Percentiles rank a stretch among this genome's conserved stretches.
Evolutionary conservation across 2,329 filamentous ascomycete species (phyloP).

Genomic region (Leptographium galeiforme): DNA sequence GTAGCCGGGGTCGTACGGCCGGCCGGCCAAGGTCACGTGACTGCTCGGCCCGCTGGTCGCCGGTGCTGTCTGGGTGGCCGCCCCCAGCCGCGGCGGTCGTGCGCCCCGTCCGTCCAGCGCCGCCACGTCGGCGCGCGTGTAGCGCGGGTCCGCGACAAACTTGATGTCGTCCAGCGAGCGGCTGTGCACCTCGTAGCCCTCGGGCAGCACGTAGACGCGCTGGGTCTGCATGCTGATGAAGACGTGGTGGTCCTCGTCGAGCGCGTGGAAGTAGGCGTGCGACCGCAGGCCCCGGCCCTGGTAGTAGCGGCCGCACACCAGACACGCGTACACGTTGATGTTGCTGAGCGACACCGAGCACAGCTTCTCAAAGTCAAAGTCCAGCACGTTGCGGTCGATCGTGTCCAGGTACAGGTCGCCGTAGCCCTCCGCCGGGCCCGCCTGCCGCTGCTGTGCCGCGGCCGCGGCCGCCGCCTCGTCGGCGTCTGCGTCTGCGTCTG

Average conservation of each 20-base stretch:
- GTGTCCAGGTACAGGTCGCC: slow-evolving; percentile 95
- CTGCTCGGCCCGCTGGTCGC: no score
- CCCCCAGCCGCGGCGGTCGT: slow-evolving; percentile 35
- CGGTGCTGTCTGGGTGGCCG: not conserved
- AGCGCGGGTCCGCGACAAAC: slow-evolving; percentile 85
- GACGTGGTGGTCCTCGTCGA: slow-evolving; percentile 91
- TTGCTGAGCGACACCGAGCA: slow-evolving; percentile 94
- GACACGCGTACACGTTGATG: slow-evolving; percentile 96
- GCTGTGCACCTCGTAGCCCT: slow-evolving; percentile 92
- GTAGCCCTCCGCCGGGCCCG: slow-evolving; percentile 74
- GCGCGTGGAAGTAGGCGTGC: slow-evolving; percentile 92
- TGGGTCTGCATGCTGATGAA: slow-evolving; percentile 96
- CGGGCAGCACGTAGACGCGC: slow-evolving; percentile 81
- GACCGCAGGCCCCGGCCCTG: slow-evolving; percentile 88
- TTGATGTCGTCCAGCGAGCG: slow-evolving; percentile 96
- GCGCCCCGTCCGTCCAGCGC: slow-evolving; percentile 49
- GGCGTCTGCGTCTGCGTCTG: slow-evolving; percentile 25
- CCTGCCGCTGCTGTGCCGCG: slow-evolving; percentile 49
- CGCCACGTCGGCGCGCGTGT: slow-evolving; percentile 66
- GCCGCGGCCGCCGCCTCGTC: slow-evolving; percentile 26
- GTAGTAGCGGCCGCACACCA: slow-evolving; percentile 96
- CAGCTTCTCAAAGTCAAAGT: slow-evolving; percentile 98
- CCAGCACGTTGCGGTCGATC: slow-evolving; percentile 80
- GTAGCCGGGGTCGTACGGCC: slow-evolving; percentile 83
- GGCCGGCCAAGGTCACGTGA: slow-evolving; percentile 55